Conservation (phyloP, 2,329 filamentous ascomycete species). For the Diaporthe longicolla region DNA sequence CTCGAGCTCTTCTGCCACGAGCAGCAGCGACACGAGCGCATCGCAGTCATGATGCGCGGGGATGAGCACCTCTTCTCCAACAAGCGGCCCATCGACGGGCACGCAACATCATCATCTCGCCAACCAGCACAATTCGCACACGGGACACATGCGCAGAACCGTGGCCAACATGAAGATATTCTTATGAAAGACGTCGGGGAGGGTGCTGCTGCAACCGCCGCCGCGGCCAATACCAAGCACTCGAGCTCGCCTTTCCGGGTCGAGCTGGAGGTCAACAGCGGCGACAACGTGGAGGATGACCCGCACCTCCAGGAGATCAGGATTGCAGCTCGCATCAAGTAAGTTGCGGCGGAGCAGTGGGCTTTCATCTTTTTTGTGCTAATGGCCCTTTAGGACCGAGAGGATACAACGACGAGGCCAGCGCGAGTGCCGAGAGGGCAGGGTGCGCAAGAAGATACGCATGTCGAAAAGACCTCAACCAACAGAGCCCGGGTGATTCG, state of each 20-base stretch:
- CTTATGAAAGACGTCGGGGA: constrained; percentile 5
- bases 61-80: background rate
- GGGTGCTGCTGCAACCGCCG: background rate
- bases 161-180: constrained; percentile 14
- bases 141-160: background rate
- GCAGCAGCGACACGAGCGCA: constrained; percentile 38
- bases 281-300: background rate
- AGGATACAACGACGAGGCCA: constrained; percentile 11
- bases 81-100: background rate
- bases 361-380: background rate
- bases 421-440: constrained; percentile 28
- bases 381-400: background rate
- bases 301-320: constrained; percentile 22
- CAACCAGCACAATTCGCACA: background rate
- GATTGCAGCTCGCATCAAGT: constrained; percentile 35
- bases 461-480: constrained; percentile 26
- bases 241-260: background rate
- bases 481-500: background rate
- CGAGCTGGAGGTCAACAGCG: constrained; percentile 28
- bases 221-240: constrained; percentile 11
- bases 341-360: background rate
- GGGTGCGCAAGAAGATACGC: constrained; percentile 33
- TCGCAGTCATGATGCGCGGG: constrained; percentile 37
- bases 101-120: background rate
- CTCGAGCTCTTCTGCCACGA: constrained; percentile 38